Evolutionary conservation across 176 grass and related monocot species (phyloP).

Genomic region (Bolboschoenus planiculmis): DNA sequence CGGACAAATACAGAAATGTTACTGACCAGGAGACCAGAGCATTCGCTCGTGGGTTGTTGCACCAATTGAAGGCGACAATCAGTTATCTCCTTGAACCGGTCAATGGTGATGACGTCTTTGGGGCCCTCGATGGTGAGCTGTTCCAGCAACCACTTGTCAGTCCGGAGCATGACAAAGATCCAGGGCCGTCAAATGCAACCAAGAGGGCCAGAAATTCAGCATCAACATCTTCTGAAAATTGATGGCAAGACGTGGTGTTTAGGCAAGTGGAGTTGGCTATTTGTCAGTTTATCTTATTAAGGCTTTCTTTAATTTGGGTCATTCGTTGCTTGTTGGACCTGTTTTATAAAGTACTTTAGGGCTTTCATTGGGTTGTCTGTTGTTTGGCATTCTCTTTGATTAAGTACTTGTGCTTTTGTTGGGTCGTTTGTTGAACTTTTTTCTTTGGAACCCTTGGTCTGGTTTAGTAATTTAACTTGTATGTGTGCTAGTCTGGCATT

Average conservation of each 20-base stretch:
- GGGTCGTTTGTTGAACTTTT: no score
- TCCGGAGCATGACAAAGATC: background rate
- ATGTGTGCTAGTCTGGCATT: background rate
- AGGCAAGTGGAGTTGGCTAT: background rate
- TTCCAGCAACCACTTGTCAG: background rate
- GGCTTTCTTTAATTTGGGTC: background rate
- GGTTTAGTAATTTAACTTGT: background rate
- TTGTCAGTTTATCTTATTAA: background rate
- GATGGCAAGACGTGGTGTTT: background rate
- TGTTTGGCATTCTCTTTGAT: no score
- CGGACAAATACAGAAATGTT: no score
- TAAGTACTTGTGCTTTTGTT: no score
- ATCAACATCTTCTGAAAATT: background rate
- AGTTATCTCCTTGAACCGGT: no score
- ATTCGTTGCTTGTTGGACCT: no score
- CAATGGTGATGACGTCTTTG: no score
- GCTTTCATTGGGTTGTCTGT: no score
- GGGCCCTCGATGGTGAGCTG: background rate
- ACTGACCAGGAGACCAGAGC: no score
- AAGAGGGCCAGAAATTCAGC: background rate
- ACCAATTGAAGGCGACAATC: no score
- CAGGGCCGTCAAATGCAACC: background rate
- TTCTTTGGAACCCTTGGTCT: background rate
- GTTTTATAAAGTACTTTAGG: no score
- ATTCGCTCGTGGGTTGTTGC: no score